phyloP scores from a whole-genome alignment of 805 yeast genomes.

The Wickerhamiella lipophila region DNA sequence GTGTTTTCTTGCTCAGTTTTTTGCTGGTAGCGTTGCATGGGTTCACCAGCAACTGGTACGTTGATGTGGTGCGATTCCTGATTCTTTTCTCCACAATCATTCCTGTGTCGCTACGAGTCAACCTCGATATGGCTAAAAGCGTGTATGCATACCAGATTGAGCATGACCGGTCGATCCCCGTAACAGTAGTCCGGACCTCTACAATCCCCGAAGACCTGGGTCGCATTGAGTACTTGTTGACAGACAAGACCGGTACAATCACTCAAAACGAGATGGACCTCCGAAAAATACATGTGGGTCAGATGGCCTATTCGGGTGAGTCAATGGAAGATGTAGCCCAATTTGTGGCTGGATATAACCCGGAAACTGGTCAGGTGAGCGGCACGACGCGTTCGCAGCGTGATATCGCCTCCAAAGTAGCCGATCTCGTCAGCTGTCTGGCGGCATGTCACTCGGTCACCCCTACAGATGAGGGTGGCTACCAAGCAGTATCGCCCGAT shows the following conservation, averaged over 20 bases:
- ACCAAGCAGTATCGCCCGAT: conserved; percentile 98
- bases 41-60: conserved; percentile 60
- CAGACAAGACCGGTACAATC: conserved; percentile 94
- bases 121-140: conserved; percentile 86
- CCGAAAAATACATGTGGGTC: conserved; percentile 83
- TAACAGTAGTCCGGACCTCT: conserved; percentile 88
- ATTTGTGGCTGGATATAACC: conserved; percentile 34
- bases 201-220: conserved; percentile 98
- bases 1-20: conserved; percentile 68
- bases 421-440: conserved; percentile 67
- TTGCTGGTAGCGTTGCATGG: conserved; percentile 73
- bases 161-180: conserved; percentile 67
- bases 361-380: conserved; percentile 12
- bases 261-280: conserved; percentile 98
- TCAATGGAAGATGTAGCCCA: conserved; percentile 78
- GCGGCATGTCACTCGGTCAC: conserved; percentile 98
- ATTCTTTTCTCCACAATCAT: conserved; percentile 89
- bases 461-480: conserved; percentile 65
- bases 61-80: conserved; percentile 79
- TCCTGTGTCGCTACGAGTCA: conserved; percentile 90
- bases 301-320: conserved; percentile 85
- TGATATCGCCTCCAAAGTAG: conserved; percentile 62
- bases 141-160: conserved; percentile 94
- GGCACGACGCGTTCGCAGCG: conserved; percentile 37
- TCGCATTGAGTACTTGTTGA: conserved; percentile 77